Percentiles rank a stretch among this genome's conserved stretches.
Conservation (phyloP, 2,329 filamentous ascomycete species). For the Nothophaeocryptopus gaeumannii region DNA sequence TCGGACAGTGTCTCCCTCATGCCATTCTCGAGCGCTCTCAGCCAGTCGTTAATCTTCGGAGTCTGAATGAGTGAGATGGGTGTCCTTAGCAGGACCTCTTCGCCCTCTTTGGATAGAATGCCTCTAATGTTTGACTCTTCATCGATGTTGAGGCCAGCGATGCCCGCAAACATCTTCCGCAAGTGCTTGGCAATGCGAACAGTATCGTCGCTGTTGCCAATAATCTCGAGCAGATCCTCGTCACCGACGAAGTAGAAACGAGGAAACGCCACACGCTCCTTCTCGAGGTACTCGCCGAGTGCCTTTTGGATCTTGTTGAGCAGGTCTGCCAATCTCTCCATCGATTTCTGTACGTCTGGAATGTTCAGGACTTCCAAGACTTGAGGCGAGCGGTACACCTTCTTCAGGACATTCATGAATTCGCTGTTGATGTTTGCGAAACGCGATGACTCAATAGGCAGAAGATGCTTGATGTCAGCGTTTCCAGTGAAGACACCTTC, state of each 20-base stretch:
- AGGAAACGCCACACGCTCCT: constrained; percentile 94
- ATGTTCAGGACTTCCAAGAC: constrained; percentile 96
- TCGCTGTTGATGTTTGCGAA: constrained; percentile 99
- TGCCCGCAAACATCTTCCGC: constrained; percentile 99
- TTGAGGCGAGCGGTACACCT: constrained; percentile 93
- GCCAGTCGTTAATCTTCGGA: constrained; percentile 97
- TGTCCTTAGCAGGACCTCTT: constrained; percentile 81
- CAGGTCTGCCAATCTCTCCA: constrained; percentile 93
- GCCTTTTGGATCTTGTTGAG: constrained; percentile 99
- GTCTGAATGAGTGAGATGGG: constrained; percentile 91
- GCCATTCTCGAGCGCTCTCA: constrained; percentile 83
- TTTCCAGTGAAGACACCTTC: constrained; percentile 99
- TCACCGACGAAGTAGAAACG: constrained; percentile 99
- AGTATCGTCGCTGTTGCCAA: constrained; percentile 98
- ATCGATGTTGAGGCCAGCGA: constrained; percentile 86
- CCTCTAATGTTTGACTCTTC: constrained; percentile 86
- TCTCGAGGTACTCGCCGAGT: constrained; percentile 95
- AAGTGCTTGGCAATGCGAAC: constrained; percentile 96
- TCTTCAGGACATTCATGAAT: constrained; percentile 99
- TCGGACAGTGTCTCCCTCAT: constrained; percentile 96
- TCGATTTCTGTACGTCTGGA: constrained; percentile 88
- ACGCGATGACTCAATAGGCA: constrained; percentile 91
- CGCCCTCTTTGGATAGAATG: constrained; percentile 92
- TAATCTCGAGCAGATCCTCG: constrained; percentile 97
- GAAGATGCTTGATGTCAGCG: constrained; percentile 94